Evolutionary conservation across 2,329 filamentous ascomycete species (phyloP), one percentile per base, ranked within the genome.

Genomic region (Neonectria punicea): DNA sequence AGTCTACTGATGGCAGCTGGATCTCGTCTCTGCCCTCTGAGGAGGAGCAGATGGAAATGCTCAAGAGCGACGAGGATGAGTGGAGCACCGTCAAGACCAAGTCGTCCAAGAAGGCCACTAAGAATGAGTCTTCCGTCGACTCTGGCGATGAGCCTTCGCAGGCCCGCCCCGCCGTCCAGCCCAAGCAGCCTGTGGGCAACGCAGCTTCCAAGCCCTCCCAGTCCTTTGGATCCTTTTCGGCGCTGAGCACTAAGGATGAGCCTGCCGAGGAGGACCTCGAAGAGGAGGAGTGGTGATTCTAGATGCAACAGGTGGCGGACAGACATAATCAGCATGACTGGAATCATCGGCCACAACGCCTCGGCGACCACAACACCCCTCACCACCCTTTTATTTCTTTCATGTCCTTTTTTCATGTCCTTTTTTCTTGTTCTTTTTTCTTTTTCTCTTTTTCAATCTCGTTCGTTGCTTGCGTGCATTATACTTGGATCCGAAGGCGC

Each of bases 81-180:
- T 91, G 89, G 88, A 88, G 81, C 76, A 88, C 88, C 34, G 89
- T 91, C 54, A 84, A 82, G 74, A 77, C 77, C 65, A 83, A 84
- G 78, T 76, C 81, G 76, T 76, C 81, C 69, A 81, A 82, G 79
- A 81, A 81, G 74, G 75, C 76, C 54, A 63, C 76, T 72, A 80
- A 82, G 78, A 81, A 80, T 72, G 76, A 75, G 32, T 68, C 72
- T 55, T 74, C 79, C 2, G 75, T 70, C 63, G 74, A 75, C n/a
- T 80, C 80, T 7, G 77, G 75, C 20, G 77, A 79, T 46, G 79
- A 83, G 61, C 67, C 72, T 47, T 58, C 72, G 6, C 61, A 73
- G 61, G 66, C 72, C 51, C 77, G 70, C 13, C 70, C 78, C 32
- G 59, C 75, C 5, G 68, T 74, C 39, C 77, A 79, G 66, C 65